Base-by-base conservation (phyloP, 805 yeast genomes). In the Sugiyamaella smithiae region DNA sequence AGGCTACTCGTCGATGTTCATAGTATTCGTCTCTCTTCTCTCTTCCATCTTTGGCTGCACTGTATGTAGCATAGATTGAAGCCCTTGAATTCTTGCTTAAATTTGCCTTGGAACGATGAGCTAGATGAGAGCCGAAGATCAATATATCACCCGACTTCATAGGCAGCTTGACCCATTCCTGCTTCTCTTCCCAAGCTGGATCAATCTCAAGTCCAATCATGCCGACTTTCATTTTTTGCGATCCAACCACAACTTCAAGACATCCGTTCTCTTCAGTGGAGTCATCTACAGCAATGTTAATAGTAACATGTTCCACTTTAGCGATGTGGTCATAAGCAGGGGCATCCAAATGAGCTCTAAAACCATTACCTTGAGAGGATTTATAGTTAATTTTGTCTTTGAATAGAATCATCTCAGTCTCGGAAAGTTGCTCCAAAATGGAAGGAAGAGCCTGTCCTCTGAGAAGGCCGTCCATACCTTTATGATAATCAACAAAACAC, bases 381-480 rank as follows among this genome's bases (percentile, higher is more conserved):
- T 51, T 51, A 35, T 44, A 43, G 43, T 51, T 51, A 23, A 51
- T 51, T 46, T 51, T 51, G 42, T 51, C 54, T 32, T 51, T 51
- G 46, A 51, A 51, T 9, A 51, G 32, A 19, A 33, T 41, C 54
- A 51, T 51, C n/a, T 25, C 45, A 26, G 35, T 35, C 6, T 51
- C 54, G 6, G 51, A 43, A n/a, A 51, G 32, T 37, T 47, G 48
- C 14, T 37, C 28, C 17, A 51, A 48, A 37, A 51, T 40, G 5
- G 17, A 20, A 8, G 35, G 37, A 20, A 51, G 31, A n/a, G 17
- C 41, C 7, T 16, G 31, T 5, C 54, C 54, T 11, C 54, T 51
- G n/a, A 51, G 41, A n/a, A 20, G 12, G 4, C 16, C 7, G 14
- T 29, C 33, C 33, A 14, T 50, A 23, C 37, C 33, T 5, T 36